These are phyloP conservation scores for Schwanniomyces yamadae DNA, from an alignment of 805 yeast species.

Conservation along the genomic window DNA sequence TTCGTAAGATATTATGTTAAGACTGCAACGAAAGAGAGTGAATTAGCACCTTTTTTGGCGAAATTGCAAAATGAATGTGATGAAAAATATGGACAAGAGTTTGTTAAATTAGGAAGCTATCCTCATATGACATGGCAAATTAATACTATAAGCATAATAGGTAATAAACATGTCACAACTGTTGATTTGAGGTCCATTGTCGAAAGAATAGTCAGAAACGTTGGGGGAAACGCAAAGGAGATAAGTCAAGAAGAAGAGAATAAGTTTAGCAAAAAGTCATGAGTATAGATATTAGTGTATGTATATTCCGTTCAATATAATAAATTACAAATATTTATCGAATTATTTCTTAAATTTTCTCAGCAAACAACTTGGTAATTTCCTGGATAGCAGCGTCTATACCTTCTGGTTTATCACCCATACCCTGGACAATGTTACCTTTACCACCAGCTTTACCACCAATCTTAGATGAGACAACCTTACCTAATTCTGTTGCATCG, in stretches of 20 bases:
- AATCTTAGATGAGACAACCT: slow-evolving; percentile 63
- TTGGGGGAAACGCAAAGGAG: slow-evolving; percentile 54
- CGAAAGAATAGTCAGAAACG: slow-evolving; percentile 39
- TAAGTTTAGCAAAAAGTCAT: too few relatives aligned
- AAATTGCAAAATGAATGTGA: slow-evolving; percentile 46
- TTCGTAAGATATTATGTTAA: slow-evolving; percentile 55
- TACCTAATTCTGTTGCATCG: slow-evolving; percentile 73
- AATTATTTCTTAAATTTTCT: slow-evolving; percentile 32
- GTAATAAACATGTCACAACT: slow-evolving; percentile 39
- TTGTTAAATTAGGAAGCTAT: slow-evolving; percentile 76
- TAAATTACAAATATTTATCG: slow-evolving; percentile 1
- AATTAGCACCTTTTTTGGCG: slow-evolving; percentile 63
- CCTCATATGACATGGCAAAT: slow-evolving; percentile 69
- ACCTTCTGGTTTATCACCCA: slow-evolving; percentile 80
- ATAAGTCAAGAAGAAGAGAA: slow-evolving; percentile 59
- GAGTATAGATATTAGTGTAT: too few relatives aligned
- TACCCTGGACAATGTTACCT: slow-evolving; percentile 94
- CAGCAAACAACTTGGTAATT: slow-evolving; percentile 57
- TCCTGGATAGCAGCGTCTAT: slow-evolving; percentile 72
- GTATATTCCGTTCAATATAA: too few relatives aligned
- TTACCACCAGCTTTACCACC: slow-evolving; percentile 99
- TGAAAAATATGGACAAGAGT: slow-evolving; percentile 24
- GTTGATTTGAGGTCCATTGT: slow-evolving; percentile 45
- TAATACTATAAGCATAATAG: slow-evolving; percentile 74
- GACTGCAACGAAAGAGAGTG: slow-evolving; percentile 61